Percentiles rank a stretch among this genome's conserved stretches.
Evolutionary conservation across 129 eudicot species (phyloP).

Genomic region (Artemisia tridentata): DNA sequence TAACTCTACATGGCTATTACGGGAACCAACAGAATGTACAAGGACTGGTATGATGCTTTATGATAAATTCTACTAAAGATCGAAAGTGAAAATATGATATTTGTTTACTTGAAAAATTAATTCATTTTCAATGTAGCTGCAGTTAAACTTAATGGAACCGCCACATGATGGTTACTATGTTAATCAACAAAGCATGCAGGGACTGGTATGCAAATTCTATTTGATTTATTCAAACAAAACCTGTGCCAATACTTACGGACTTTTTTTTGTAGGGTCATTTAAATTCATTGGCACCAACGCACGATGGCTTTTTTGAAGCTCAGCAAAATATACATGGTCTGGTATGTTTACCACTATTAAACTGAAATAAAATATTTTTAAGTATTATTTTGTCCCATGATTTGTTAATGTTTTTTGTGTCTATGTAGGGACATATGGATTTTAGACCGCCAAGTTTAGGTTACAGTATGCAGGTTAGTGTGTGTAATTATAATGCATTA

Average conservation of each 20-base stretch:
- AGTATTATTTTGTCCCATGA: neutral
- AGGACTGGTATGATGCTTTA: constrained; percentile 37
- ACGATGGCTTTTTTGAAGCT: constrained; percentile 42
- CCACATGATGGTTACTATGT: constrained; percentile 47
- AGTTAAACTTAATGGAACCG: constrained; percentile 49
- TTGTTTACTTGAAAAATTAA: neutral
- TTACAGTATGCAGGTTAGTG: constrained; percentile 61
- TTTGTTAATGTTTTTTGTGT: constrained; percentile 14
- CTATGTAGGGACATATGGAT: constrained; percentile 62
- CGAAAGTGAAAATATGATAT: neutral
- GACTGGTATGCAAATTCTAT: constrained; percentile 31
- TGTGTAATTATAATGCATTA: neutral
- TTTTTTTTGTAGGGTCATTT: constrained; percentile 28
- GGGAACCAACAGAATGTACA: constrained; percentile 44
- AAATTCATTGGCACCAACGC: constrained; percentile 39
- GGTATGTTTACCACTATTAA: constrained; percentile 25
- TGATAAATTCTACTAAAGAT: neutral
- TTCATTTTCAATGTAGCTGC: constrained; percentile 24
- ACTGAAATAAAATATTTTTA: neutral
- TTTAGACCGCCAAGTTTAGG: constrained; percentile 58
- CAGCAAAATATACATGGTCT: constrained; percentile 42
- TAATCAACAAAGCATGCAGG: constrained; percentile 45
- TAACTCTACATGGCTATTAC: constrained; percentile 41
- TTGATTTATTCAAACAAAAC: neutral
- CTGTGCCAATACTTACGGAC: neutral